Conservation (phyloP, 1,284 basidiomycete genomes). For the Pulveroboletus sp. region DNA sequence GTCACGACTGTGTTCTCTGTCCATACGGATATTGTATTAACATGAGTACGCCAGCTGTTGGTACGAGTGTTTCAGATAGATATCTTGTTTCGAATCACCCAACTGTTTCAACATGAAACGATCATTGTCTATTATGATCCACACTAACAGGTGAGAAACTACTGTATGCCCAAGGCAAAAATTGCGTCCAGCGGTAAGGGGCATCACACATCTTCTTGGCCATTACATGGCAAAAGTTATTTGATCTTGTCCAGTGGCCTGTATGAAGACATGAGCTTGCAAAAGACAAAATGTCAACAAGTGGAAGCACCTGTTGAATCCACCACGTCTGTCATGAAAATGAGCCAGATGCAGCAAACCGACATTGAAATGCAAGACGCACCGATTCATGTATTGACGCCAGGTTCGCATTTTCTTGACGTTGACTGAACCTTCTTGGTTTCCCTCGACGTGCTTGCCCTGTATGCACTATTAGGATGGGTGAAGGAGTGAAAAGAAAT, state of each 20-base stretch:
- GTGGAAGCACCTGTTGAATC: conserved; percentile 79
- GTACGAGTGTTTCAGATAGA: conserved; percentile 31
- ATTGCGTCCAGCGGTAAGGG: conserved; percentile 2
- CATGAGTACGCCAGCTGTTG: conserved; percentile 24
- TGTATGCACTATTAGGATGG: conserved; percentile 34
- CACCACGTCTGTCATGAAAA: conserved; percentile 64
- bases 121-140: neutral
- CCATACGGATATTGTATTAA: conserved; percentile 33
- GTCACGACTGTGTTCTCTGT: conserved; percentile 17
- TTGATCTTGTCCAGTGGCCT: conserved; percentile 76
- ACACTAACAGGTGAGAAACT: neutral
- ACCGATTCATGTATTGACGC: conserved; percentile 96
- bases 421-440: conserved; percentile 74
- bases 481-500: neutral
- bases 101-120: conserved; percentile 10
- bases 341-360: conserved; percentile 11
- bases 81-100: conserved; percentile 15
- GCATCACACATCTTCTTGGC: conserved; percentile 27
- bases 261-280: conserved; percentile 18
- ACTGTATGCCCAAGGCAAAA: conserved; percentile 16
- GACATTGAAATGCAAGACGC: conserved; percentile 18
- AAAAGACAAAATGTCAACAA: conserved; percentile 4
- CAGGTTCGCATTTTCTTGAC: conserved; percentile 92
- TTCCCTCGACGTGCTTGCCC: conserved; percentile 80
- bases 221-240: conserved; percentile 26